A percentile compares a stretch with the other conserved stretches of the same genome.
These are phyloP conservation scores for Citrus reticulata DNA, from an alignment of 345 rosid species.

Conservation along the genomic window DNA sequence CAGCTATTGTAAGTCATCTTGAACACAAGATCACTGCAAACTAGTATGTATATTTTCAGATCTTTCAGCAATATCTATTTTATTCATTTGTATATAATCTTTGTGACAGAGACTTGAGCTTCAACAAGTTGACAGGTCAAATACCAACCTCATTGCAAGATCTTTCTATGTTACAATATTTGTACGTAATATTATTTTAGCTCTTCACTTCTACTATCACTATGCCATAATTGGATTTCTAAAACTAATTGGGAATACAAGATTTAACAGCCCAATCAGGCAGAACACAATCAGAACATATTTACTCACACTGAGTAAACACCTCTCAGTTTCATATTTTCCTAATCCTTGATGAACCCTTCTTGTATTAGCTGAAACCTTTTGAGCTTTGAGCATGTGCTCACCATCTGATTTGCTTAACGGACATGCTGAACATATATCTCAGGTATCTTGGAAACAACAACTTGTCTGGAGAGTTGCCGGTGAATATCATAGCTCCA, in stretches of 20 bases:
- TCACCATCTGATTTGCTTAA: conserved; percentile 1
- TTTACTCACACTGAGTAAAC: background rate
- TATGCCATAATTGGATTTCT: background rate
- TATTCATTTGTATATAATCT: background rate
- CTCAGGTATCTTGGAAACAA: conserved; percentile 53
- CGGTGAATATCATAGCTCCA: conserved; percentile 32
- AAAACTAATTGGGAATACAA: background rate
- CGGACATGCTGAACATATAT: background rate
- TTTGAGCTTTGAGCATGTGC: background rate
- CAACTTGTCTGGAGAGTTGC: conserved; percentile 44
- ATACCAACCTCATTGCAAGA: conserved; percentile 40
- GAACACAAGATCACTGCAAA: background rate
- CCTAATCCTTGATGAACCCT: background rate
- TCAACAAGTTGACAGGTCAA: conserved; percentile 51
- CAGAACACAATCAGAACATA: background rate
- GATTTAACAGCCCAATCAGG: background rate
- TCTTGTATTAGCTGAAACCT: background rate
- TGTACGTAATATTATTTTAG: conserved; percentile 30
- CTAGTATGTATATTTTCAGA: background rate
- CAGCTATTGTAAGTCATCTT: conserved; percentile 33
- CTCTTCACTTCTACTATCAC: background rate
- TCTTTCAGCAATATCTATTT: background rate
- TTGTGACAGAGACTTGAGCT: conserved; percentile 50
- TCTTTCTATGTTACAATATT: conserved; percentile 23
- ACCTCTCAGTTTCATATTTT: background rate